phyloP scores from a whole-genome alignment of 225 moss, liverwort and hornwort species.

The Asterella californica region DNA sequence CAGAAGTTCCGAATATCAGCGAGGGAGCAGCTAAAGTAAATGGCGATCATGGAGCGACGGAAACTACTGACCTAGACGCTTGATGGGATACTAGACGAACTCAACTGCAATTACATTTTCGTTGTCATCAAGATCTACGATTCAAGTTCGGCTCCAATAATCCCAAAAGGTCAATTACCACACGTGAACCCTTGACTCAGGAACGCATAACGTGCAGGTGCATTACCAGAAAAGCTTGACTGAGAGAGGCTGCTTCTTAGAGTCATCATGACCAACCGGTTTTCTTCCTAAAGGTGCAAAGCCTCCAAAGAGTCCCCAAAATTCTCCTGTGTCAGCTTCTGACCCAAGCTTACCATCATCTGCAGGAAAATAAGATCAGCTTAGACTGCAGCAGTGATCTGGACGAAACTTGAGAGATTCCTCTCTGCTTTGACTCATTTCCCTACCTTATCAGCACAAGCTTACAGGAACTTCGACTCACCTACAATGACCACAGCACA shows the following conservation, averaged over 20 bases:
- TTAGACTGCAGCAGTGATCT: not conserved
- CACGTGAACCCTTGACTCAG: not conserved
- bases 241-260: conserved; percentile 35
- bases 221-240: conserved; percentile 64
- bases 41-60: not conserved
- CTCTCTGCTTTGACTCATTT: not conserved
- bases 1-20: not conserved
- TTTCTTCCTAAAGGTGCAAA: conserved; percentile 86
- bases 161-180: not conserved
- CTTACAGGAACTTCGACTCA: conserved; percentile 22
- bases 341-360: conserved; percentile 97
- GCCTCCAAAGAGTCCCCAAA: conserved; percentile 92
- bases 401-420: not conserved
- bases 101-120: not conserved
- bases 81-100: not conserved
- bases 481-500: conserved; percentile 78
- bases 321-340: conserved; percentile 92
- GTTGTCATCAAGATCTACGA: not conserved
- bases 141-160: not conserved
- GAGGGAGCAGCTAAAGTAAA: not conserved
- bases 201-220: not conserved
- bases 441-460: not conserved
- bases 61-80: not conserved
- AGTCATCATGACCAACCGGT: conserved; percentile 43
- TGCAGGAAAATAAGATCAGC: conserved; percentile 24